phyloP scores from a whole-genome alignment of 139 green algal genomes.

The Chlamydomonas sphaeroides region DNA sequence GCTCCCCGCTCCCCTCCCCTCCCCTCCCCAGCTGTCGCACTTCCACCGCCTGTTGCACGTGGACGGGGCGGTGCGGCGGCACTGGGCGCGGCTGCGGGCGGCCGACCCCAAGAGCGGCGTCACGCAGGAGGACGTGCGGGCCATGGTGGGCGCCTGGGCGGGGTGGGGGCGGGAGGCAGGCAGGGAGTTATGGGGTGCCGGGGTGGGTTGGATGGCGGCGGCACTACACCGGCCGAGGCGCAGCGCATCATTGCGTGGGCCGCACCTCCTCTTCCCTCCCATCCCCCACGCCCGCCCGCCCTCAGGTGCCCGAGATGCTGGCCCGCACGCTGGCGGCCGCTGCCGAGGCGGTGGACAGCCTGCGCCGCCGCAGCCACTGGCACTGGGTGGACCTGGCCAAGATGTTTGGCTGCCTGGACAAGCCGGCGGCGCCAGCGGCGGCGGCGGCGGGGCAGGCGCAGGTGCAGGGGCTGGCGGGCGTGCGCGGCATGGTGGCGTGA shows the following conservation, averaged over 20 bases:
- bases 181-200: too few species aligned
- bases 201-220: too few species aligned
- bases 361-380: slow-evolving; percentile 66
- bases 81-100: slow-evolving; percentile 34
- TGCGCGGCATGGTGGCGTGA: neutral
- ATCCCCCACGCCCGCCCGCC: too few species aligned
- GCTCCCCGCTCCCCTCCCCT: neutral
- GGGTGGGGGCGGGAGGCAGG: too few species aligned
- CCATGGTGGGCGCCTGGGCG: slow-evolving; percentile 17
- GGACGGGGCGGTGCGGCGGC: slow-evolving; percentile 46
- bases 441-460: neutral
- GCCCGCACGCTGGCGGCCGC: slow-evolving; percentile 57
- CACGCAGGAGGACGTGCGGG: slow-evolving; percentile 6
- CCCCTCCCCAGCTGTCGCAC: slow-evolving; percentile 56
- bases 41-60: slow-evolving; percentile 71
- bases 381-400: slow-evolving; percentile 77
- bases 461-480: neutral
- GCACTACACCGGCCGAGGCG: too few species aligned
- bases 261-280: too few species aligned
- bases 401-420: slow-evolving; percentile 56
- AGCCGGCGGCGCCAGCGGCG: too few species aligned
- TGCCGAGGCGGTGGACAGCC: slow-evolving; percentile 43
- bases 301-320: slow-evolving; percentile 37
- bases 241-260: too few species aligned
- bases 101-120: slow-evolving; percentile 28